Conservation (phyloP, 768 basidiomycete genomes). For the Scleroderma bovista region DNA sequence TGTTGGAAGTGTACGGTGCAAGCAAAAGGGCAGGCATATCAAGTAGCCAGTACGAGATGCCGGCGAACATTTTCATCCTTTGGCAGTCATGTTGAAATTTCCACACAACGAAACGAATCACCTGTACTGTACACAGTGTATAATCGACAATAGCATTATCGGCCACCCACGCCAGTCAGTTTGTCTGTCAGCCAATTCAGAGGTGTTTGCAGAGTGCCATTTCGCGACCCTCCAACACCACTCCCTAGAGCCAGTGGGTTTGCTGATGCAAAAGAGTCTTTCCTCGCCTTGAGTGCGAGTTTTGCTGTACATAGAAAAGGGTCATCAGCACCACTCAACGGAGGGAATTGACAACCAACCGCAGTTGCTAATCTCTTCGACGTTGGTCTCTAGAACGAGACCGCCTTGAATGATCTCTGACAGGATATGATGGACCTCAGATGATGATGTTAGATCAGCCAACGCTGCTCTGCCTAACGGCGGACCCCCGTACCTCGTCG, state of each 20-base stretch:
- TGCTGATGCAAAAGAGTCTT: conserved; percentile 73
- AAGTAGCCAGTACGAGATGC: too few species aligned
- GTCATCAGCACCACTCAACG: conserved; percentile 9
- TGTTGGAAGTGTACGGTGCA: background rate
- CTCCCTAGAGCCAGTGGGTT: conserved; percentile 77
- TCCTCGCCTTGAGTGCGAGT: conserved; percentile 63
- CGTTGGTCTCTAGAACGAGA: conserved; percentile 91
- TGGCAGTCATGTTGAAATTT: too few species aligned
- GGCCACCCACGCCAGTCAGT: conserved; percentile 59
- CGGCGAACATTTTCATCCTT: too few species aligned
- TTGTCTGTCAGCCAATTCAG: conserved; percentile 77
- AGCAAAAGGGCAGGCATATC: too few species aligned
- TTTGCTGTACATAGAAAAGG: conserved; percentile 49
- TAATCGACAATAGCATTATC: background rate
- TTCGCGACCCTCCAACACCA: conserved; percentile 51
- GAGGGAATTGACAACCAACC: conserved; percentile 39
- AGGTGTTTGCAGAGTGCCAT: conserved; percentile 61
- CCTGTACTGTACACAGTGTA: background rate
- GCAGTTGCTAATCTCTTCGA: conserved; percentile 73
- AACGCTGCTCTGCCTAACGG: background rate
- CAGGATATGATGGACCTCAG: conserved; percentile 88
- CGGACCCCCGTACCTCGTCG: conserved; percentile 76
- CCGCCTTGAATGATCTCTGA: conserved; percentile 97
- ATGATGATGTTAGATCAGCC: background rate
- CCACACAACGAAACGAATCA: too few species aligned